phyloP scores from a whole-genome alignment of 805 yeast species.

The Lipomyces starkeyi region DNA sequence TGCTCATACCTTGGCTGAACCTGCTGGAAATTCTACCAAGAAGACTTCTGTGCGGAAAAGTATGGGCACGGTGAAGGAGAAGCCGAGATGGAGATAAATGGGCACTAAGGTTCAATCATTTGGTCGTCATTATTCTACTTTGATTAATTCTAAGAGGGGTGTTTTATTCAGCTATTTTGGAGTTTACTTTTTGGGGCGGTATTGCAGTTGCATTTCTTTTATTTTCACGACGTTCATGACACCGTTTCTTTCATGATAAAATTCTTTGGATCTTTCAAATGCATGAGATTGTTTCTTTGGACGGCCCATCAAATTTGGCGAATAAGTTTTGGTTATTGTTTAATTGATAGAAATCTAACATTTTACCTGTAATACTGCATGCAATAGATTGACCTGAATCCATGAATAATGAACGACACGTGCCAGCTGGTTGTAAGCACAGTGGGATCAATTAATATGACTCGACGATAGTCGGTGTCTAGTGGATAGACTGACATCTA shows the following conservation, averaged over 20 bases:
- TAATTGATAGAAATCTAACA: not conserved
- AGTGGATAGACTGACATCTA: too few relatives aligned
- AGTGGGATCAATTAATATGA: too few relatives aligned
- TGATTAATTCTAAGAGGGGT: not conserved
- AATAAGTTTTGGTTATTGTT: not conserved
- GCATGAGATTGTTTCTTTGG: not conserved
- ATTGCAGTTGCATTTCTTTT: not conserved
- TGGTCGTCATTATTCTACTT: not conserved
- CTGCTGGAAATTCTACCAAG: not conserved
- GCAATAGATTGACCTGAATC: too few relatives aligned
- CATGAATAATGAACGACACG: too few relatives aligned
- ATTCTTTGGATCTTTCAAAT: not conserved
- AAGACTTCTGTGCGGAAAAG: constrained; percentile 24
- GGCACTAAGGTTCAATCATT: not conserved
- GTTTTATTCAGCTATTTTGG: not conserved
- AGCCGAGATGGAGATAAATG: constrained; percentile 30
- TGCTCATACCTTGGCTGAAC: not conserved
- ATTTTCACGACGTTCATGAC: not conserved
- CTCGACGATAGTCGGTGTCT: too few relatives aligned
- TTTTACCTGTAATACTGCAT: too few relatives aligned
- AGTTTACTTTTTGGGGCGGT: not conserved
- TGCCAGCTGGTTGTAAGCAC: too few relatives aligned
- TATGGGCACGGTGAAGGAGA: constrained; percentile 21
- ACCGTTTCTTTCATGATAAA: not conserved
- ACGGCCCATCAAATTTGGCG: not conserved